Conservation (phyloP, 2,329 filamentous ascomycete genomes). For the Nannizziopsis barbatae region DNA sequence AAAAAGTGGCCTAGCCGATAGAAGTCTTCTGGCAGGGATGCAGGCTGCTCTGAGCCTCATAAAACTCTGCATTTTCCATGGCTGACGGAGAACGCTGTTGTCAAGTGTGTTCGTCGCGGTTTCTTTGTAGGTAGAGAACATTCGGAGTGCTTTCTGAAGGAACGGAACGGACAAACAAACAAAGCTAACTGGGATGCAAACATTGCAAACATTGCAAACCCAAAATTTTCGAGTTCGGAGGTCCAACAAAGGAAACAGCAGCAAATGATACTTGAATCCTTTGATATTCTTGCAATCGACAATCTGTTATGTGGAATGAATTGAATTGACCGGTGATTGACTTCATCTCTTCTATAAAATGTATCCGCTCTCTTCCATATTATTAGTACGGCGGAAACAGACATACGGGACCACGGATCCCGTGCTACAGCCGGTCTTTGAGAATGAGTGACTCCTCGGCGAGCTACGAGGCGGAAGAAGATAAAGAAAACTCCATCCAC, state of each 20-base stretch:
- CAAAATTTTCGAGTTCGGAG: not conserved
- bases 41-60: constrained; percentile 22
- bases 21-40: not conserved
- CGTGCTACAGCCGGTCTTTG: constrained; percentile 10
- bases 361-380: constrained; percentile 4
- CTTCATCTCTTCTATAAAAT: constrained; percentile 5
- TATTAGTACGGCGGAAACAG: constrained; percentile 6
- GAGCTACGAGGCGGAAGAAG: constrained; percentile 26
- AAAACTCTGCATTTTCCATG: constrained; percentile 20
- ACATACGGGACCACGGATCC: not conserved
- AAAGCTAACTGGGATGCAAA: constrained; percentile 21
- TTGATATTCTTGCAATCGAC: too few relatives aligned
- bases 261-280: not conserved
- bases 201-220: constrained; percentile 28
- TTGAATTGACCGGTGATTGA: not conserved
- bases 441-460: constrained; percentile 30
- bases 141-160: too few relatives aligned
- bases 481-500: constrained; percentile 6
- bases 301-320: not conserved
- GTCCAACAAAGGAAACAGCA: constrained; percentile 13
- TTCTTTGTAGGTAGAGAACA: too few relatives aligned
- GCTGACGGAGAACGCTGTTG: not conserved
- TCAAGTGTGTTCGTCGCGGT: not conserved
- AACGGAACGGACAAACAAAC: not conserved
- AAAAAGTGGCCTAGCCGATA: not conserved